A percentile compares a stretch with the other conserved stretches of the same genome.
Conservation (phyloP, 306 rosid genomes). For the Dryas octopetala region DNA sequence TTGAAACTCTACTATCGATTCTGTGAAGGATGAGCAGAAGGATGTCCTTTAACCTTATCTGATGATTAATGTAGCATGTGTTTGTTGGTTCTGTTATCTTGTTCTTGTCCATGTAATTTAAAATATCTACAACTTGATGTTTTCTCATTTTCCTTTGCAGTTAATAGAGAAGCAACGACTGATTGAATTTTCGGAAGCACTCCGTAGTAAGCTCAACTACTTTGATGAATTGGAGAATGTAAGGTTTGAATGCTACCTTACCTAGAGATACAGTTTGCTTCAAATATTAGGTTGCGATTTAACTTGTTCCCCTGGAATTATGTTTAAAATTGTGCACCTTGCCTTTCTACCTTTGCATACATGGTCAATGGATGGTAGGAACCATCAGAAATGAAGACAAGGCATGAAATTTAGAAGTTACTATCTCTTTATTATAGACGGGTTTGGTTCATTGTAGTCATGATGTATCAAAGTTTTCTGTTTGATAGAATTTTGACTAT, state of each 20-base stretch:
- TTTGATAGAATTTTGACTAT: not conserved
- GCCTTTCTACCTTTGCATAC: not conserved
- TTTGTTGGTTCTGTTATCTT: not conserved
- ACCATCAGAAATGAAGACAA: not conserved
- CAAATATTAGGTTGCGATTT: not conserved
- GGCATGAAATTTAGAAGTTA: conserved; percentile 6
- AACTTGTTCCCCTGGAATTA: not conserved
- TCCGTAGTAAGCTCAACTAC: conserved; percentile 92
- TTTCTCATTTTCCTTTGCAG: conserved; percentile 41
- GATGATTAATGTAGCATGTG: conserved; percentile 2
- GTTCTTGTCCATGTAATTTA: not conserved
- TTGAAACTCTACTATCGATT: not conserved
- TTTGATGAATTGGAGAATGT: conserved; percentile 99
- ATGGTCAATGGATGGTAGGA: not conserved
- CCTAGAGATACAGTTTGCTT: conserved; percentile 44
- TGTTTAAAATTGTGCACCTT: not conserved
- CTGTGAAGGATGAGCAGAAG: not conserved
- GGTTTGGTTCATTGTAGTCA: not conserved
- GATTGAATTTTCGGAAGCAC: conserved; percentile 89
- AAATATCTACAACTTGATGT: not conserved
- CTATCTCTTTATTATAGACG: not conserved
- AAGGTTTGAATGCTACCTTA: conserved; percentile 91
- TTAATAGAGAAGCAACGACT: conserved; percentile 87
- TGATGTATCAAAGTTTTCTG: not conserved
- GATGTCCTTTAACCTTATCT: not conserved